Evolutionary conservation across 192 early-diverging fungal genomes (phyloP).

Genomic region (Chytriomyces confervae): DNA sequence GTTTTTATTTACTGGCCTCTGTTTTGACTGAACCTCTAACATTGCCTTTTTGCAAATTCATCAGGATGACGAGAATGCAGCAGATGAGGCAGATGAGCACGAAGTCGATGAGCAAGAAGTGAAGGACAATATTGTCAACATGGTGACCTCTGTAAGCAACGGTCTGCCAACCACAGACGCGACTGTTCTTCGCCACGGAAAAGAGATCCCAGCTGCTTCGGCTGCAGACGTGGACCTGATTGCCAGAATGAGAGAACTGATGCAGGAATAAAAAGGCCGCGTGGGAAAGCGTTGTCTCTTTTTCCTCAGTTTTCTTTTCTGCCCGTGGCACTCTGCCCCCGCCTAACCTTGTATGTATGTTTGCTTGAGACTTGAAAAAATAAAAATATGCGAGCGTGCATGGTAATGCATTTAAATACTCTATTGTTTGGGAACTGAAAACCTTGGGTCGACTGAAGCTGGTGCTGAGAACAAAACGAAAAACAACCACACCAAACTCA

Average conservation of each 20-base stretch:
- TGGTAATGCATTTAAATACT: background rate
- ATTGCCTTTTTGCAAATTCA: background rate
- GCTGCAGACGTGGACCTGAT: constrained; percentile 22
- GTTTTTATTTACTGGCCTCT: background rate
- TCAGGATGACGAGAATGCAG: constrained; percentile 17
- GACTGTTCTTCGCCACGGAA: constrained; percentile 22
- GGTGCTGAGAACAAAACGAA: no score
- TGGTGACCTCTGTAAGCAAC: background rate
- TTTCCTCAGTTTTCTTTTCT: no score
- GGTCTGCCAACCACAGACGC: constrained; percentile 22
- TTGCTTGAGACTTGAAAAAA: background rate
- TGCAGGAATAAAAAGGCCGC: background rate
- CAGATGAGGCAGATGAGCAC: constrained; percentile 2
- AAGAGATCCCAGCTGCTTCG: constrained; percentile 19
- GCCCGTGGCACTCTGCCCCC: background rate
- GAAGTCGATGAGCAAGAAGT: constrained; percentile 27
- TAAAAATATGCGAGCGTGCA: background rate
- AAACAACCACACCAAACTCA: background rate
- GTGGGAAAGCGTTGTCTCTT: background rate
- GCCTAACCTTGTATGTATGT: background rate
- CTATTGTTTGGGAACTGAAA: background rate
- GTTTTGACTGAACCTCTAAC: background rate
- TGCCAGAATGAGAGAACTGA: constrained; percentile 26
- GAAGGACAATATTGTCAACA: constrained; percentile 12
- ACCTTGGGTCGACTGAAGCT: no score